phyloP scores from a whole-genome alignment of 805 yeast genomes.

The Metschnikowia drakensbergensis region DNA sequence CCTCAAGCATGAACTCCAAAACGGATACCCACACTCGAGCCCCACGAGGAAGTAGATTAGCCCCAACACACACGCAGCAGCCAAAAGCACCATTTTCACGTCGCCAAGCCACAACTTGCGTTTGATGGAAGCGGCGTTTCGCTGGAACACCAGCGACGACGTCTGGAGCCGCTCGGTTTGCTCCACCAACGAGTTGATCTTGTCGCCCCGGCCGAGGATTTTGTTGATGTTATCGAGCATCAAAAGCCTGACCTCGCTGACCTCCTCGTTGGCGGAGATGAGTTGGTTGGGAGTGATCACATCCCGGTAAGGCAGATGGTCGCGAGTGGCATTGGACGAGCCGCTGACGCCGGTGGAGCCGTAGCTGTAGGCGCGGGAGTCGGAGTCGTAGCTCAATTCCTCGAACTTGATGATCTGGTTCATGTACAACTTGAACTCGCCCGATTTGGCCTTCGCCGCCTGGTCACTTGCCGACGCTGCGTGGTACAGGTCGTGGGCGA shows the following conservation, averaged over 20 bases:
- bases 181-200: conserved; percentile 65
- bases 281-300: conserved; percentile 36
- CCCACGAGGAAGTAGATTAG: conserved; percentile 47
- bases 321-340: conserved; percentile 1
- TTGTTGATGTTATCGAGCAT: conserved; percentile 73
- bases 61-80: conserved; percentile 19
- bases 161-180: conserved; percentile 72
- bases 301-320: conserved; percentile 4
- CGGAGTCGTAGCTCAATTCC: conserved; percentile 43
- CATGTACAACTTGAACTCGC: conserved; percentile 55
- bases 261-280: conserved; percentile 47
- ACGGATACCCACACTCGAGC: conserved; percentile 52
- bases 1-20: conserved; percentile 19
- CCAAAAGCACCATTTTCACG: conserved; percentile 38
- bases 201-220: conserved; percentile 74
- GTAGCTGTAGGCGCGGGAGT: conserved; percentile 30
- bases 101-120: conserved; percentile 70
- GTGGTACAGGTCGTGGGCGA: conserved; percentile 13
- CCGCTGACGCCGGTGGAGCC: conserved; percentile 27
- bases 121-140: conserved; percentile 59
- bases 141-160: conserved; percentile 64
- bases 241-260: conserved; percentile 59
- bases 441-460: conserved; percentile 25
- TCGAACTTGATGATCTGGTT: conserved; percentile 54
- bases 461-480: conserved; percentile 7